A percentile compares a stretch with the other conserved stretches of the same genome.
phyloP scores from a whole-genome alignment of 345 rosid species.

The Citrus sinensis region DVS_A1.0 CM039165.1:30983501-30984000 shows the following conservation, averaged over 20 bases:
- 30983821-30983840: too few relatives aligned
- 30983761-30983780: neutral
- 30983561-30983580: neutral
- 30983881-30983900: too few relatives aligned
- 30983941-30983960: too few relatives aligned
- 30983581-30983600: slow-evolving; percentile 48
- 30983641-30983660: slow-evolving; percentile 59
- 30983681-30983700: slow-evolving; percentile 88
- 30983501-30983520: too few relatives aligned
- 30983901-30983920: too few relatives aligned
- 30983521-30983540: too few relatives aligned
- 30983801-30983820: too few relatives aligned
- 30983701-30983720: slow-evolving; percentile 55
- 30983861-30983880: too few relatives aligned
- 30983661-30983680: slow-evolving; percentile 54
- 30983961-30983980: neutral
- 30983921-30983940: too few relatives aligned
- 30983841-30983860: too few relatives aligned
- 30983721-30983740: neutral
- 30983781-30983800: too few relatives aligned
- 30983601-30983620: slow-evolving; percentile 92
- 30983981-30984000: neutral
- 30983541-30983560: neutral
- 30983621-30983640: slow-evolving; percentile 60
- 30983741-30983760: neutral